Base-by-base conservation (phyloP, 148 eudicot genomes). In the Heliosperma pusillum region DNA sequence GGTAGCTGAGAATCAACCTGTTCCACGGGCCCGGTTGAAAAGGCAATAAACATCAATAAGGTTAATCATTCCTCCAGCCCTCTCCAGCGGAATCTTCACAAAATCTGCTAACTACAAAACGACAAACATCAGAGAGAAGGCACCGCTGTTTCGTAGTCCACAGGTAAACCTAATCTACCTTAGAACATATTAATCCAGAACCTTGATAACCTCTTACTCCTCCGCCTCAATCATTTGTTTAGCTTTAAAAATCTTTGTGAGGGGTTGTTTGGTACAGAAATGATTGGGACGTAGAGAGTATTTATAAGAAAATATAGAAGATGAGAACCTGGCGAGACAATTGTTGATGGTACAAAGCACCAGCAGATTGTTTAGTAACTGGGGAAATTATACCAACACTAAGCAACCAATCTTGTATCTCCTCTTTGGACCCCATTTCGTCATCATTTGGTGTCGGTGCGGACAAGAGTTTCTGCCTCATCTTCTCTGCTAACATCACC, bases 341-440 rank as follows among this genome's bases (percentile, higher is more conserved):
- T 71, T 95, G 97, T 75, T 95, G 98, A 79, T 95, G 98, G 83
- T 95, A 95, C 75, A 95, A 86, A 56, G 98, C 98, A 69, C 98
- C 98, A 19, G 98, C 98, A 53, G 98, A 88, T 81, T 92, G 96
- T 78, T 95, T 95, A 59, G 98, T 95, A 70, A 95, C 98, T 7
- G 98, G 98, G n/a, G 98, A 92, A 71, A 86, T 91, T 76, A 95
- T 90, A 83, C 98, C 98, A 72, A 95, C 93, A 80, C 98, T 95
- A 75, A 95, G 80, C 80, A 95, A 82, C 96, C 86, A 92, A 73
- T 95, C 93, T 79, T 95, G 98, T 83, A 95, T 94, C 80, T 94
- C 98, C 83, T 93, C 98, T 84, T 92, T 95, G 59, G 97, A 84
- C 44, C 93, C 96, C 88, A 89, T 85, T 71, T 90, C 96, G 73